Evolutionary conservation across 176 grass and related monocot genomes (phyloP).

Genomic region (Leersia perrieri): DNA sequence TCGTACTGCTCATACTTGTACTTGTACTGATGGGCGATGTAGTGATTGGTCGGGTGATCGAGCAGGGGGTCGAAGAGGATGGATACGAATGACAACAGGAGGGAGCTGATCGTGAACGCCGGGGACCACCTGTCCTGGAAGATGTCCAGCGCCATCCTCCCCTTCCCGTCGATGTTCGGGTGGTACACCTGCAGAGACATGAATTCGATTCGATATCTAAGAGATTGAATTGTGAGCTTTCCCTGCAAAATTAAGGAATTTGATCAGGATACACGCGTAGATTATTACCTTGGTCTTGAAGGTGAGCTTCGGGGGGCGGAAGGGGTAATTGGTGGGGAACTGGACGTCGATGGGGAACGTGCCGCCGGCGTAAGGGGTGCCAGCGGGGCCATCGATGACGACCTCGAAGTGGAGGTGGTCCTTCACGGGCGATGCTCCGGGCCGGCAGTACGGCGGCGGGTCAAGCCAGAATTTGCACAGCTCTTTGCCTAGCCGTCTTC

Average conservation of each 20-base stretch:
- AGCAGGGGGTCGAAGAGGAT: slow-evolving; percentile 34
- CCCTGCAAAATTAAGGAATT: too few species aligned
- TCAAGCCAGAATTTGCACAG: too few species aligned
- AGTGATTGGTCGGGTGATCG: background rate
- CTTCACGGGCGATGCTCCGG: background rate
- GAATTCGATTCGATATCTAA: background rate
- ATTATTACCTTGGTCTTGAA: slow-evolving; percentile 42
- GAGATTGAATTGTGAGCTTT: background rate
- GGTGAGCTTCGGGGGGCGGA: slow-evolving; percentile 4
- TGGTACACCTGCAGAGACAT: background rate
- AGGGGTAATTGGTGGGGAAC: background rate
- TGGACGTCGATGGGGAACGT: slow-evolving; percentile 31
- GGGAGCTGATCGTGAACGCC: background rate
- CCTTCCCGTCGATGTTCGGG: background rate
- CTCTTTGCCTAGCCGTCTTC: too few species aligned
- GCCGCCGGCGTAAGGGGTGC: slow-evolving; percentile 41
- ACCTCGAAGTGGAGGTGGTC: slow-evolving; percentile 40
- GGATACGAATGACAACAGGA: slow-evolving; percentile 9
- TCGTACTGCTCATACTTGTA: background rate
- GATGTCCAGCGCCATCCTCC: slow-evolving; percentile 7
- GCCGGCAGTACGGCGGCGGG: too few species aligned
- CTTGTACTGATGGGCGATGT: background rate
- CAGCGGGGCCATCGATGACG: slow-evolving; percentile 34
- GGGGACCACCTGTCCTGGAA: background rate
- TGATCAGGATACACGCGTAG: too few species aligned